phyloP scores from a whole-genome alignment of 2,329 filamentous ascomycete genomes.

The Talaromyces sp. region DNA sequence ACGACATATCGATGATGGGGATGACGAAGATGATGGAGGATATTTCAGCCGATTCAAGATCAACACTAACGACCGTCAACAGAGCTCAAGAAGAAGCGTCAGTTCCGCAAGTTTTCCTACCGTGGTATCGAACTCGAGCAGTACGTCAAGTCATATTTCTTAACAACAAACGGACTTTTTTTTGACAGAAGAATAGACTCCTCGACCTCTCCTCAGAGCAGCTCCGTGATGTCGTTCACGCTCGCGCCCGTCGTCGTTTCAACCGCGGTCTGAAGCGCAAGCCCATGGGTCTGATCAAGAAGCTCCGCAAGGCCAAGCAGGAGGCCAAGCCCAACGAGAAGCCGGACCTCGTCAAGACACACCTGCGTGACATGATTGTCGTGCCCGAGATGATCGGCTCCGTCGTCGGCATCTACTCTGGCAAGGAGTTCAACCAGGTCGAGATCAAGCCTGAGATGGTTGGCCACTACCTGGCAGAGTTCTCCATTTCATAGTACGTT shows the following conservation, averaged over 20 bases:
- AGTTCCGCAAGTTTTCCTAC: slow-evolving; percentile 99
- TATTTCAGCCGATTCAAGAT: slow-evolving; percentile 17
- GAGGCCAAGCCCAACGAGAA: slow-evolving; percentile 99
- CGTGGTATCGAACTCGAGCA: slow-evolving; percentile 98
- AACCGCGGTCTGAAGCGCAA: slow-evolving; percentile 99
- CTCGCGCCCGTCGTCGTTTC: slow-evolving; percentile 96
- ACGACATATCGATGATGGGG: slow-evolving; percentile 15
- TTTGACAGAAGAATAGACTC: slow-evolving; percentile 59
- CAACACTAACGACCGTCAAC: slow-evolving; percentile 29
- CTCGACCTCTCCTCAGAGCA: slow-evolving; percentile 98
- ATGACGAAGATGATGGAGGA: slow-evolving; percentile 7
- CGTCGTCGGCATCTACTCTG: slow-evolving; percentile 98
- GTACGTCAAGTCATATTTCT: slow-evolving; percentile 54
- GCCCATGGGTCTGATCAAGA: slow-evolving; percentile 99
- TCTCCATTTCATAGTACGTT: slow-evolving; percentile 99
- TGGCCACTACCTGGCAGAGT: slow-evolving; percentile 98
- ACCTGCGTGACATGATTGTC: slow-evolving; percentile 99
- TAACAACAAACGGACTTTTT: slow-evolving; percentile 7
- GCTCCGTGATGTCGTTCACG: slow-evolving; percentile 98
- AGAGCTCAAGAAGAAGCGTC: slow-evolving; percentile 99
- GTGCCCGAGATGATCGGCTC: slow-evolving; percentile 99
- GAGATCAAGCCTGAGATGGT: slow-evolving; percentile 99
- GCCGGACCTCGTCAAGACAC: slow-evolving; percentile 98
- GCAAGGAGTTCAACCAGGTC: slow-evolving; percentile 99
- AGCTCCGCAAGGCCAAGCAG: slow-evolving; percentile 99